Base-by-base conservation (phyloP, 345 rosid genomes). In the Brassica nigra region DNA sequence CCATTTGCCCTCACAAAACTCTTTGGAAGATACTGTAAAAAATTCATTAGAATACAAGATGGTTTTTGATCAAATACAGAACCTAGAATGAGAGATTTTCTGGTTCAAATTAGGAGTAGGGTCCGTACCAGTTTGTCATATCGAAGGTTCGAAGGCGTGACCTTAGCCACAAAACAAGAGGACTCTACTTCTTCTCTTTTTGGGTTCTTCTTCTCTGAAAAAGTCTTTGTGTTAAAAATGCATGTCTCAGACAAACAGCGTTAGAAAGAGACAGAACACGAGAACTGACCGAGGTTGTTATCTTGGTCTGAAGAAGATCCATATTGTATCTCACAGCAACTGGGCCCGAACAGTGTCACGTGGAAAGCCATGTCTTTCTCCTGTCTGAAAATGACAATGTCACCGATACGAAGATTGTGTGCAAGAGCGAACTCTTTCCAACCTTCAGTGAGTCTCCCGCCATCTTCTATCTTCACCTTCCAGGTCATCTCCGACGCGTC, bases 401-500 rank as follows among this genome's bases (percentile, higher is more conserved):
- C 76, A 0, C 81, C 81, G 0, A 71, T 3, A 16, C 34, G 66
- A 11, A 78, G 81, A 71, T 65, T 18, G 31, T 71, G 76, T 15
- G 76, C 10, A 4, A 65, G 31, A 63, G 72, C 71, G 0, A 78
- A 78, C 16, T 71, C 73, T 65, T 78, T 42, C 81, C 81, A 78
- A 12, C 81, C 81, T 0, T 71, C 36, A 72, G 67, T 64, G 61
- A 78, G 18, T 65, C 12, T 71, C 30, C 9, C 47, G 16, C 68
- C 81, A 37, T 72, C 81, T 62, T 70, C 81, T 64, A 78, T 5
- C 36, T 72, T 78, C 33, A 78, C 81, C 36, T 52, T 6, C 81
- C 81, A 77, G 0, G n/a, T 70, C 36, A 20, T 30, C 33, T 68
- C 23, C 0, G 74, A 76, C 0, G 70, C 55, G 5, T 69, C 70